These are phyloP conservation scores for Pinguiococcus pyrenoidosus DNA, from an alignment of 108 stramenopile genomes.

Conservation along the genomic window DNA sequence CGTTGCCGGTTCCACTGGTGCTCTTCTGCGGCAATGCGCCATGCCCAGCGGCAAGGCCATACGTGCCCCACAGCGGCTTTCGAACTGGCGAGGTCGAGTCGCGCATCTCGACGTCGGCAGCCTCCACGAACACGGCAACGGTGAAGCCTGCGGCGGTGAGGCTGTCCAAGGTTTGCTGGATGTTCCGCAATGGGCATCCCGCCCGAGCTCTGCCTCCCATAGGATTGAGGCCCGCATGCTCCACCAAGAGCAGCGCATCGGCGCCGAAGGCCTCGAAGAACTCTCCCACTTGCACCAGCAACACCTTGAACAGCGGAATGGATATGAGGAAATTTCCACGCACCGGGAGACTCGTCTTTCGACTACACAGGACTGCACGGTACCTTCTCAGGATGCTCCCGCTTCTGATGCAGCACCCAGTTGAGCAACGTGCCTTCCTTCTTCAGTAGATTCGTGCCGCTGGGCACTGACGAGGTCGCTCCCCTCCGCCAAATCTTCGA, in stretches of 20 bases:
- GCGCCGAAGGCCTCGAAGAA: slow-evolving; percentile 93
- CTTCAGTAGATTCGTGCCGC: neutral
- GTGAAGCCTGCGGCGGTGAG: slow-evolving; percentile 63
- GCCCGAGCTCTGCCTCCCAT: slow-evolving; percentile 81
- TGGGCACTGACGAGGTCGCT: neutral
- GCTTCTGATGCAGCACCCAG: slow-evolving; percentile 25
- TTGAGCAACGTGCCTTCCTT: slow-evolving; percentile 18
- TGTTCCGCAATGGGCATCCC: slow-evolving; percentile 73
- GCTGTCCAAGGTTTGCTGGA: slow-evolving; percentile 72
- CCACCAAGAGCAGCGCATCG: slow-evolving; percentile 79
- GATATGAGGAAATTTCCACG: neutral
- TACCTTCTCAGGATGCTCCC: slow-evolving; percentile 31
- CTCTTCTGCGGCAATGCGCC: neutral
- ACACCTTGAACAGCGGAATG: slow-evolving; percentile 20
- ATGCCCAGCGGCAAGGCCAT: no score
- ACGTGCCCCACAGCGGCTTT: no score
- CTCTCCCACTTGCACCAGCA: slow-evolving; percentile 73
- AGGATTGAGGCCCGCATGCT: slow-evolving; percentile 82
- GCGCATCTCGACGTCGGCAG: no score
- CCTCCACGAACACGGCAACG: slow-evolving; percentile 86
- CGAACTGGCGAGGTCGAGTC: no score
- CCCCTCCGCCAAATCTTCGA: neutral
- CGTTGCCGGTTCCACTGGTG: neutral
- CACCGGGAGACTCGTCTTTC: neutral
- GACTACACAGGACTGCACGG: neutral